Percentiles rank a stretch among this genome's conserved stretches.
These are phyloP conservation scores for Yamadazyma diddensiae DNA, from an alignment of 1,139 yeast genomes.

Conservation along the genomic window DNA sequence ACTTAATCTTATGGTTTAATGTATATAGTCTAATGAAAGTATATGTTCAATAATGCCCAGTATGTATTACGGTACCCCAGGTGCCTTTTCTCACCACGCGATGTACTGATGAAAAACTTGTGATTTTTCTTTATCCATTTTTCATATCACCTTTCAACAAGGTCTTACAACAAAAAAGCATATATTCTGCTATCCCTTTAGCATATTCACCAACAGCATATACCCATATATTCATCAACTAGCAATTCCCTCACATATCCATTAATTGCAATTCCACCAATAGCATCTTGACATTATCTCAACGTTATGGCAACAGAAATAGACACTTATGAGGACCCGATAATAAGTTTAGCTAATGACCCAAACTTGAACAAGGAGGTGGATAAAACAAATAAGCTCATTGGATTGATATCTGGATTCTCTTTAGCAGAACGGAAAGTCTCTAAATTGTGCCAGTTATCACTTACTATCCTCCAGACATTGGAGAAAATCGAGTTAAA, in stretches of 20 bases:
- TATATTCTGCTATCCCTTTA: no score
- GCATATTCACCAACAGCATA: no score
- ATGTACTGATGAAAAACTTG: conserved; percentile 6
- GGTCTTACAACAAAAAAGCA: no score
- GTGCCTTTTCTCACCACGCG: no score
- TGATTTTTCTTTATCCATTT: conserved; percentile 2
- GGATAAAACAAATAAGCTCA: conserved; percentile 38
- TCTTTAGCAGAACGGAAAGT: conserved; percentile 43
- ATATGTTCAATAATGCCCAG: no score
- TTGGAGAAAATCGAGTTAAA: conserved; percentile 48
- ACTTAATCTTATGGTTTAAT: no score
- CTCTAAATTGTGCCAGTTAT: conserved; percentile 49
- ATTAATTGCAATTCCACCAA: no score
- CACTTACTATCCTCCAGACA: conserved; percentile 47
- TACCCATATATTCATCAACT: no score
- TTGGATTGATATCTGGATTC: conserved; percentile 42
- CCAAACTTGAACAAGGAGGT: conserved; percentile 47
- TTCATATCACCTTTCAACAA: conserved; percentile 3
- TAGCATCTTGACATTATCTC: no score
- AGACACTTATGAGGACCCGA: conserved; percentile 43
- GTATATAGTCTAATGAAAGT: no score
- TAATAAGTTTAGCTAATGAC: conserved; percentile 46
- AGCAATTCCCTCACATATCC: no score
- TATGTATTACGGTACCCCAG: no score
- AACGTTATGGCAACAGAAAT: conserved; percentile 19